Conservation (phyloP, 192 early-diverging fungal genomes). For the Thoreauomyces humboldtii region DNA sequence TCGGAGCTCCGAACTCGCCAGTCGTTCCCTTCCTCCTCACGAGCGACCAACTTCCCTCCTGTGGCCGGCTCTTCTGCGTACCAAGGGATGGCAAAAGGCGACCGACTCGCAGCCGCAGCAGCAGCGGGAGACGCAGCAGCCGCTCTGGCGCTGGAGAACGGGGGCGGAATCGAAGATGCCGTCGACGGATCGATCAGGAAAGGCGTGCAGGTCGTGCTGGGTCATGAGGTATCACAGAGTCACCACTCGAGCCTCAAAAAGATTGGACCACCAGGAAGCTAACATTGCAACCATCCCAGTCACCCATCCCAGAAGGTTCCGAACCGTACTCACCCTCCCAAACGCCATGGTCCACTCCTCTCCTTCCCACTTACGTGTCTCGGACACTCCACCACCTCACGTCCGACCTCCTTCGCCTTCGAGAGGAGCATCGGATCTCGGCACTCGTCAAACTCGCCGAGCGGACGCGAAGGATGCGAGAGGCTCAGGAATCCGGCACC, state of each 20-base stretch:
- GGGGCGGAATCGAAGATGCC: constrained; percentile 13
- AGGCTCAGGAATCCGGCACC: constrained; percentile 53
- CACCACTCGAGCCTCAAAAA: too few species aligned
- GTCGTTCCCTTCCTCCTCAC: constrained; percentile 34
- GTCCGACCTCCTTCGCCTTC: constrained; percentile 52
- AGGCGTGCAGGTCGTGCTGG: constrained; percentile 6
- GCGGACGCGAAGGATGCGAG: constrained; percentile 54
- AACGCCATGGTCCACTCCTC: not conserved
- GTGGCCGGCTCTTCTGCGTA: too few species aligned
- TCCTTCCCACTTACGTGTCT: constrained; percentile 8
- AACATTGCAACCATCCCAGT: constrained; percentile 4
- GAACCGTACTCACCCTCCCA: constrained; percentile 3
- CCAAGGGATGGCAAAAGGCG: too few species aligned
- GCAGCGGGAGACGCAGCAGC: constrained; percentile 22
- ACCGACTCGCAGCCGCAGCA: too few species aligned
- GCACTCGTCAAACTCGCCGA: constrained; percentile 60
- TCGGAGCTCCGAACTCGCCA: constrained; percentile 53
- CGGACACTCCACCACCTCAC: constrained; percentile 55
- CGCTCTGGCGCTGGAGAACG: not conserved
- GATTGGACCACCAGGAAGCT: too few species aligned
- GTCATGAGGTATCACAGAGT: not conserved
- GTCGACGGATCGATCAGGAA: constrained; percentile 1
- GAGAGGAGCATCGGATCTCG: constrained; percentile 48
- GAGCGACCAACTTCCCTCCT: too few species aligned
- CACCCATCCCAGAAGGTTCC: not conserved